Percentiles rank a stretch among this genome's conserved stretches.
These are phyloP conservation scores for Phylloporus arenicola DNA, from an alignment of 768 basidiomycete species.

Conservation along the genomic window DNA sequence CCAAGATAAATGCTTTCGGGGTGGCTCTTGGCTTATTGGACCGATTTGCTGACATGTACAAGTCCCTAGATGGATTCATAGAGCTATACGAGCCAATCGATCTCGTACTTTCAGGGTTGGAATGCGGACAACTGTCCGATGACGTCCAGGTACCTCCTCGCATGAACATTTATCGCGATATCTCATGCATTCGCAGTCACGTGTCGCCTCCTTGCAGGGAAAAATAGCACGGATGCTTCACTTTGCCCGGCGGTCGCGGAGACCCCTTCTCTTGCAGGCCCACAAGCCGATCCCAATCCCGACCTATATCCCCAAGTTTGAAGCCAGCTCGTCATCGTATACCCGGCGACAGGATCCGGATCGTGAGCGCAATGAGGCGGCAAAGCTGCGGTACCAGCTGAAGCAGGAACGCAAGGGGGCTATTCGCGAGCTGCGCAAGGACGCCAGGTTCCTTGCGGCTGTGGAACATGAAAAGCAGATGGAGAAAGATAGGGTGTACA, in stretches of 20 bases:
- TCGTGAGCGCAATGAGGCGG: conserved; percentile 78
- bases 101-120: conserved; percentile 50
- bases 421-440: conserved; percentile 92
- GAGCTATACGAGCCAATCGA: conserved; percentile 75
- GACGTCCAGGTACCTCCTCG: conserved; percentile 46
- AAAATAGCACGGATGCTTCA: conserved; percentile 59
- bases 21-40: conserved; percentile 59
- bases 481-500: conserved; percentile 81
- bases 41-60: conserved; percentile 71
- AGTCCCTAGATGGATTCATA: conserved; percentile 73
- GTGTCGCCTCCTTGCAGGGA: conserved; percentile 41
- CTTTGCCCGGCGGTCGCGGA: conserved; percentile 66
- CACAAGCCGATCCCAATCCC: conserved; percentile 97
- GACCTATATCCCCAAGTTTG: conserved; percentile 92
- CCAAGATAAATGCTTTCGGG: conserved; percentile 67
- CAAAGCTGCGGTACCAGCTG: conserved; percentile 82
- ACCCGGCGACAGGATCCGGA: conserved; percentile 85
- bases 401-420: conserved; percentile 97
- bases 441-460: conserved; percentile 85
- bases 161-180: conserved; percentile 2
- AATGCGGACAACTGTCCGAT: conserved; percentile 41
- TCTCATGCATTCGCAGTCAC: conserved; percentile 37
- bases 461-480: conserved; percentile 80
- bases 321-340: conserved; percentile 66
- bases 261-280: conserved; percentile 77